Evolutionary conservation across 2,329 filamentous ascomycete species (phyloP), one percentile per base, ranked within the genome.

Genomic region (Aspergillus sp.): DNA sequence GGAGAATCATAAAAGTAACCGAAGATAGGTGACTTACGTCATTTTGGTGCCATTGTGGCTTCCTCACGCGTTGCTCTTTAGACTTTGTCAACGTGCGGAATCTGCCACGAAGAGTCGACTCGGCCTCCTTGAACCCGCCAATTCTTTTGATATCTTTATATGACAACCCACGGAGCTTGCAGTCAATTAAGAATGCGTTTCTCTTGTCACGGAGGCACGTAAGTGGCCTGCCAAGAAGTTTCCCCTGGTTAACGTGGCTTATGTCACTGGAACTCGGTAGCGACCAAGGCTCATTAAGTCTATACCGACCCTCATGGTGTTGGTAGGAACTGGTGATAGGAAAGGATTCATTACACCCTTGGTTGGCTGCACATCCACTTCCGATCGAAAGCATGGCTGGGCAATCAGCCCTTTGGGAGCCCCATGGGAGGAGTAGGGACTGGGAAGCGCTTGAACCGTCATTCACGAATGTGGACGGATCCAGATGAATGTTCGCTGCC

Each of bases 81-180:
- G 70, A 60, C 58, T 82, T 82, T 1, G 79, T 82, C 19, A 82
- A 66, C 2, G 76, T 80, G 28, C 80, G 76, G 58, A 77, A 81
- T 19, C 80, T 73, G 2, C 80, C 80, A 25, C 80, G 76, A 3
- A 82, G 70, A 1, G 80, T 82, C 4, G 80, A 82, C 57, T 82
- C 80, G 0, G 80, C 79, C 60, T 81, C 79, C 23, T 72, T 73
- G 61, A 81, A 81, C 0, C 71, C 69, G 1, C 78, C 77, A 2
- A 73, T 65, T 21, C 70, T 69, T 61, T 81, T 81, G 65, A 82
- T 82, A 9, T 81, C 74, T 57, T 78, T 80, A 70, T 82, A 82
- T 1, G 79, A 80, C 23, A 79, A 68, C 0, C 79, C 79, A 8
- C 71, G 67, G 4, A 68, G 69, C 60, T 80, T 80, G 59, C 72